Conservation (phyloP, 2,329 filamentous ascomycete species). For the Fusarium equiseti region DNA sequence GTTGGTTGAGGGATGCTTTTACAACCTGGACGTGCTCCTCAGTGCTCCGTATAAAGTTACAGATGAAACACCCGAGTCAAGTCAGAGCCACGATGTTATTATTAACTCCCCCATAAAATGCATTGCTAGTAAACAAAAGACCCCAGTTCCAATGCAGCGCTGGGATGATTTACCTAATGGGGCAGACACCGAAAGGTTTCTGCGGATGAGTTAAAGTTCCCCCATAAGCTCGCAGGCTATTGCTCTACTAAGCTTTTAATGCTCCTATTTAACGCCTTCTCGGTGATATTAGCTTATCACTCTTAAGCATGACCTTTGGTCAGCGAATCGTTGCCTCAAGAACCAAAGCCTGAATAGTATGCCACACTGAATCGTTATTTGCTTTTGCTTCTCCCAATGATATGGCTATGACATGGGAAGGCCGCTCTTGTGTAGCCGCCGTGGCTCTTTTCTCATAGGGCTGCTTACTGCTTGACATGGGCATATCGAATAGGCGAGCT, state of each 20-base stretch:
- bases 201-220: constrained; percentile 26
- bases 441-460: constrained; percentile 42
- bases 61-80: constrained; percentile 37
- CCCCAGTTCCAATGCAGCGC: constrained; percentile 4
- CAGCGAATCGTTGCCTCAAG: constrained; percentile 6
- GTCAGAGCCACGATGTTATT: constrained; percentile 24
- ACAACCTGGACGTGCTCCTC: constrained; percentile 1
- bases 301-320: background rate
- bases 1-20: background rate
- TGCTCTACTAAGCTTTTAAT: background rate
- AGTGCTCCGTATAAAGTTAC: constrained; percentile 7
- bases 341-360: constrained; percentile 5
- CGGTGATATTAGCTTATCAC: constrained; percentile 2
- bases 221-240: constrained; percentile 14
- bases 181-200: constrained; percentile 35
- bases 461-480: constrained; percentile 34
- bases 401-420: background rate
- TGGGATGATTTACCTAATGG: constrained; percentile 29
- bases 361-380: constrained; percentile 1
- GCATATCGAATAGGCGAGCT: constrained; percentile 39
- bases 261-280: constrained; percentile 10
- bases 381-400: background rate
- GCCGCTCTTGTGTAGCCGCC: constrained; percentile 15
- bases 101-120: constrained; percentile 17
- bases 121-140: constrained; percentile 14